A percentile compares a stretch with the other conserved stretches of the same genome.
These are phyloP conservation scores for Lablab purpureus DNA, from an alignment of 306 rosid species.

Conservation along the genomic window DNA sequence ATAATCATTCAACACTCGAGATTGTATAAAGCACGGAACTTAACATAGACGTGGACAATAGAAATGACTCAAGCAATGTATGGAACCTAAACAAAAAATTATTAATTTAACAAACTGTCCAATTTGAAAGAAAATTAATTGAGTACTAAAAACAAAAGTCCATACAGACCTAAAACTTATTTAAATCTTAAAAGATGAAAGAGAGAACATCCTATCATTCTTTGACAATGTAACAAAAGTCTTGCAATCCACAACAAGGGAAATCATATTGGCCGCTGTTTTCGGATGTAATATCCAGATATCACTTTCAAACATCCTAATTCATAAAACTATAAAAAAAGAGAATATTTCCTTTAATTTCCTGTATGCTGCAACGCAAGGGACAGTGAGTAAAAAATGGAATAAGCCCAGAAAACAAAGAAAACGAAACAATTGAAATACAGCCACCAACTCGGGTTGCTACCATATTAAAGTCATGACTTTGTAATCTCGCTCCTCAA, in stretches of 20 bases:
- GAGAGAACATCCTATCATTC: background rate
- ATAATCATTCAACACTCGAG: no score
- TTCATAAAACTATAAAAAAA: conserved; percentile 19
- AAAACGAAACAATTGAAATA: conserved; percentile 36
- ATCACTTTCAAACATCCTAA: conserved; percentile 33
- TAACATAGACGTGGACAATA: no score
- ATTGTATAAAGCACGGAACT: no score
- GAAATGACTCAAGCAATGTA: no score
- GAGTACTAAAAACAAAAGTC: no score
- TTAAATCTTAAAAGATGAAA: background rate
- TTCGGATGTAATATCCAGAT: background rate
- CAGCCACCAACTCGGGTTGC: conserved; percentile 40
- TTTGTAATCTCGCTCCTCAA: conserved; percentile 50
- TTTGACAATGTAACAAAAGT: conserved; percentile 20
- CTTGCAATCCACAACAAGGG: background rate
- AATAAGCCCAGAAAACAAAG: conserved; percentile 35
- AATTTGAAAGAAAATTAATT: no score
- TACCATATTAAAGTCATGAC: conserved; percentile 36
- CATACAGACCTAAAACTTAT: no score
- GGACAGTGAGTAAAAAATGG: conserved; percentile 47
- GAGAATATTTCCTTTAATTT: conserved; percentile 29
- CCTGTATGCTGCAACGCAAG: conserved; percentile 20
- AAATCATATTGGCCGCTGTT: conserved; percentile 14
- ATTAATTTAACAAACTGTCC: no score
- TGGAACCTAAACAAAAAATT: no score